A percentile compares a stretch with the other conserved stretches of the same genome.
phyloP scores from a whole-genome alignment of 305 asterid genomes.

The Fraxinus greggii region DNA sequence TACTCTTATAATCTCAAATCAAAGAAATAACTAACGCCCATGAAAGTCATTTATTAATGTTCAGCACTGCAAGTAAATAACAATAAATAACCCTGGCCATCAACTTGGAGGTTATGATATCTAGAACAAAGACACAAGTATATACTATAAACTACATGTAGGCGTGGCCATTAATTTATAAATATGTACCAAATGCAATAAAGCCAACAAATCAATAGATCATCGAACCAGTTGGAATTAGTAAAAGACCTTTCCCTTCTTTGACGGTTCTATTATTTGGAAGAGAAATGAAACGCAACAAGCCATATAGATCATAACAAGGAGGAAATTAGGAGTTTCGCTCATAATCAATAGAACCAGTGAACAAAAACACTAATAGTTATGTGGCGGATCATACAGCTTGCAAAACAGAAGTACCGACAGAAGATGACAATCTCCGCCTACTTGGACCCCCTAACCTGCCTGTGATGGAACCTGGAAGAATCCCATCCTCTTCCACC shows the following conservation, averaged over 20 bases:
- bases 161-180: not conserved
- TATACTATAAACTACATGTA: not conserved
- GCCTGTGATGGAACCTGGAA: slow-evolving; percentile 77
- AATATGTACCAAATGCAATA: slow-evolving; percentile 15
- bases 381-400: slow-evolving; percentile 54
- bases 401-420: slow-evolving; percentile 70
- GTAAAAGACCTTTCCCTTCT: not conserved
- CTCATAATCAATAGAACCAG: slow-evolving; percentile 9
- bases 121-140: not conserved
- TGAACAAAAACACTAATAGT: slow-evolving; percentile 19
- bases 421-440: slow-evolving; percentile 69
- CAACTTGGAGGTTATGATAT: not conserved
- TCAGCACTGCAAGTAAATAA: not conserved
- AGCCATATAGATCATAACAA: slow-evolving; percentile 18
- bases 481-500: slow-evolving; percentile 40
- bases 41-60: not conserved
- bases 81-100: not conserved
- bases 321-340: slow-evolving; percentile 11
- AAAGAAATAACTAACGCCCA: not conserved
- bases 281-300: not conserved
- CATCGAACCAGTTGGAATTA: not conserved
- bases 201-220: slow-evolving; percentile 12
- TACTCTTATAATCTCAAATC: not conserved
- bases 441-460: slow-evolving; percentile 92
- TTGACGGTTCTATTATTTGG: not conserved